Evolutionary conservation across 106 monocot genomes (phyloP).

Genomic region (Xerophyta viscosa): DNA sequence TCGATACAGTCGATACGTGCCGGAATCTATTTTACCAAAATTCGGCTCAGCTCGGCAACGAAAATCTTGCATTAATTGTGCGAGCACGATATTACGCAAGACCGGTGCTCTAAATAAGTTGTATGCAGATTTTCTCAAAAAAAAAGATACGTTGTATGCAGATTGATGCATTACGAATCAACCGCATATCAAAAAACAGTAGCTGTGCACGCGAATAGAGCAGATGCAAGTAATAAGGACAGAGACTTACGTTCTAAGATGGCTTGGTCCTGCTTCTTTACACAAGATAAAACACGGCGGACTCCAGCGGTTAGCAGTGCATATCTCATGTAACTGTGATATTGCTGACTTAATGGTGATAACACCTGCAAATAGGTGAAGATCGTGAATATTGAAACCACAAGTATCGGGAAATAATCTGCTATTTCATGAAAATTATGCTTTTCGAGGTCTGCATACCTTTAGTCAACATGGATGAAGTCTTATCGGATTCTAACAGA

Average conservation of each 20-base stretch:
- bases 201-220: no score
- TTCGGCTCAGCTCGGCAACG: no score
- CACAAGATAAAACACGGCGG: conserved; percentile 48
- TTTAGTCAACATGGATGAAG: neutral
- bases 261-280: conserved; percentile 53
- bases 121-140: neutral
- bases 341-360: conserved; percentile 24
- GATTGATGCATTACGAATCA: no score
- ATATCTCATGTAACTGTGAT: conserved; percentile 46
- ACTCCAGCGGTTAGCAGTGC: conserved; percentile 51
- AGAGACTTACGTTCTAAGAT: conserved; percentile 41
- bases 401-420: neutral
- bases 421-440: no score
- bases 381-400: neutral
- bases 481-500: conserved; percentile 4
- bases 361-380: conserved; percentile 7
- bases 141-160: no score
- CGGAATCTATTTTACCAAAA: no score
- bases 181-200: no score
- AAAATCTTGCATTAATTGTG: no score
- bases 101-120: neutral
- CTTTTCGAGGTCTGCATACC: no score
- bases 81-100: no score
- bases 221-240: neutral
- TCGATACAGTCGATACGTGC: no score